Evolutionary conservation across 176 grass and related monocot genomes (phyloP).

Genomic region (Avena atlantica): DNA sequence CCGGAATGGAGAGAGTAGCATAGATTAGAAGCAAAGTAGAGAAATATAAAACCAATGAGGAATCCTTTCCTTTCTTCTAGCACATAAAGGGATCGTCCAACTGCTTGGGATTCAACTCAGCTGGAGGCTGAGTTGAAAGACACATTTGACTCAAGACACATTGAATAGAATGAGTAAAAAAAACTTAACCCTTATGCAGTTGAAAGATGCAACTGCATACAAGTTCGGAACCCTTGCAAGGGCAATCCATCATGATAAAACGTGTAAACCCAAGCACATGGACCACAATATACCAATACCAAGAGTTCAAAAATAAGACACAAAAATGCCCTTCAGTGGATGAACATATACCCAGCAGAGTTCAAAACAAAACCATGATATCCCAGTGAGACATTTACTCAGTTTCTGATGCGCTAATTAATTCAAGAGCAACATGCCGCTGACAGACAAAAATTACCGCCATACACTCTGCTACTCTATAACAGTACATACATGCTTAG

Average conservation of each 20-base stretch:
- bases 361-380: not conserved
- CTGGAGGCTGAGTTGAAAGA: too few relatives aligned
- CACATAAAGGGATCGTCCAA: too few relatives aligned
- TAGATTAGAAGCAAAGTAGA: too few relatives aligned
- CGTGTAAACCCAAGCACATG: not conserved
- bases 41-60: too few relatives aligned
- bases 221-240: not conserved
- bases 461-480: not conserved
- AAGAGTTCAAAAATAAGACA: not conserved
- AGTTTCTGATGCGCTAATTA: not conserved
- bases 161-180: too few relatives aligned
- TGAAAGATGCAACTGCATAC: not conserved
- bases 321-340: not conserved
- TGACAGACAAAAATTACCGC: not conserved
- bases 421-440: not conserved
- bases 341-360: not conserved
- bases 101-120: too few relatives aligned
- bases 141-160: too few relatives aligned
- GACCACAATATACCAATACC: not conserved
- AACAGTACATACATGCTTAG: not conserved
- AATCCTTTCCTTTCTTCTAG: too few relatives aligned
- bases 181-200: too few relatives aligned
- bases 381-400: not conserved
- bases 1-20: too few relatives aligned
- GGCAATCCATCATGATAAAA: not conserved